Percentiles rank a stretch among this genome's conserved stretches.
Conservation (phyloP, 2,329 filamentous ascomycete genomes). For the Elsinoe batatas region DNA sequence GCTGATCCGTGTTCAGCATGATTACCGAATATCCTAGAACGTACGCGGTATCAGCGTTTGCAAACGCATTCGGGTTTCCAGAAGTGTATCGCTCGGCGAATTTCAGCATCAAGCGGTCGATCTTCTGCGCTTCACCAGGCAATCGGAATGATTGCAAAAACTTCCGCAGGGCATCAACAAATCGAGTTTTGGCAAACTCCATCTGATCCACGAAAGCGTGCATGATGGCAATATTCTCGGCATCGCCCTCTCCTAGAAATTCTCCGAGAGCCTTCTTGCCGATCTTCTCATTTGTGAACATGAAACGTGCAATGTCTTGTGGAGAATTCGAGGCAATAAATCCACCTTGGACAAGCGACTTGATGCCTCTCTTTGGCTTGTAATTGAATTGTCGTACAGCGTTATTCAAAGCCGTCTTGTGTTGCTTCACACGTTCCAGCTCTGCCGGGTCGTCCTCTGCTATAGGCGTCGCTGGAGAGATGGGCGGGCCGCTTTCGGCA, state of each 20-base stretch:
- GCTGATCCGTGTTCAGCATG: slow-evolving; percentile 88
- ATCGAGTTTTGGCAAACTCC: slow-evolving; percentile 85
- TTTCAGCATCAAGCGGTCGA: slow-evolving; percentile 98
- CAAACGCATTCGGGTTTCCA: slow-evolving; percentile 93
- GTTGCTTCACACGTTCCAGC: slow-evolving; percentile 87
- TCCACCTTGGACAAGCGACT: slow-evolving; percentile 68
- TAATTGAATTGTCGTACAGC: slow-evolving; percentile 92
- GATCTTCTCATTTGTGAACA: slow-evolving; percentile 69
- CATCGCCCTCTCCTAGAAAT: slow-evolving; percentile 85
- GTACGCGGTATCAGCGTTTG: slow-evolving; percentile 95
- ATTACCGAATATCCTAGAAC: slow-evolving; percentile 95
- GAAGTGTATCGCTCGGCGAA: slow-evolving; percentile 93
- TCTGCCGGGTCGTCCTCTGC: slow-evolving; percentile 83
- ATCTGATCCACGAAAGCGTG: slow-evolving; percentile 93
- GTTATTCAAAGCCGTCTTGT: slow-evolving; percentile 84
- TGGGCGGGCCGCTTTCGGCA: slow-evolving; percentile 41
- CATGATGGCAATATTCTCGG: slow-evolving; percentile 93
- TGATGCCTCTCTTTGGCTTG: slow-evolving; percentile 91
- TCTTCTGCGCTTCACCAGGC: slow-evolving; percentile 95
- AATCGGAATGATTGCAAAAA: slow-evolving; percentile 93
- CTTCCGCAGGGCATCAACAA: slow-evolving; percentile 81
- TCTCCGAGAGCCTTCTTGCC: slow-evolving; percentile 92
- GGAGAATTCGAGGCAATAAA: slow-evolving; percentile 76
- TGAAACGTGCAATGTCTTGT: slow-evolving; percentile 73
- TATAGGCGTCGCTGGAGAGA: slow-evolving; percentile 28